Evolutionary conservation across 257 asterid species (phyloP).

Genomic region (Cynanchum wilfordii): DNA sequence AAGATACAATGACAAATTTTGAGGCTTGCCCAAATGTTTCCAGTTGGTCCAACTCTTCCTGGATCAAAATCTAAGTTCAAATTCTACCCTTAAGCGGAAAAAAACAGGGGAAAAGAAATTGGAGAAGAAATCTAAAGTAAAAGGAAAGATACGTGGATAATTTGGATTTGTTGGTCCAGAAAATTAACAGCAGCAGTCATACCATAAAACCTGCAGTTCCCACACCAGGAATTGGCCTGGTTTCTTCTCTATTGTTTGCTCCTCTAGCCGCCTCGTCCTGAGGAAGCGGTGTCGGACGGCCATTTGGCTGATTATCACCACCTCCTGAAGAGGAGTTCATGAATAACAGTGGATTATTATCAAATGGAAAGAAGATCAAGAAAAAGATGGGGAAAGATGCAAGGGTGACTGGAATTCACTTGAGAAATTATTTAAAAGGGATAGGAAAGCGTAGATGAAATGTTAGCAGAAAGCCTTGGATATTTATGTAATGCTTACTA

Average conservation of each 20-base stretch:
- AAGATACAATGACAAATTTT: neutral
- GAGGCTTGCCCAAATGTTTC: conserved; percentile 72
- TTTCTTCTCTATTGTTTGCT: conserved; percentile 1
- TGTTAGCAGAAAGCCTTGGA: too few relatives aligned
- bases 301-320: conserved; percentile 28
- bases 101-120: neutral
- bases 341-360: neutral
- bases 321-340: conserved; percentile 42
- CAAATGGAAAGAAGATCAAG: neutral
- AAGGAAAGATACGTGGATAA: conserved; percentile 24
- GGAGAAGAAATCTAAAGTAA: neutral
- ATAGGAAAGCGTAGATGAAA: too few relatives aligned
- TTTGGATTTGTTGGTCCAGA: conserved; percentile 33
- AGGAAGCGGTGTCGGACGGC: conserved; percentile 20
- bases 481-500: too few relatives aligned
- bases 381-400: too few relatives aligned
- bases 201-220: conserved; percentile 26
- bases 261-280: neutral
- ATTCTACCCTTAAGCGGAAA: neutral
- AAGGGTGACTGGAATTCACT: too few relatives aligned
- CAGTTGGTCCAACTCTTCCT: conserved; percentile 72
- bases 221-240: conserved; percentile 11
- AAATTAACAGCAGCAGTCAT: conserved; percentile 32
- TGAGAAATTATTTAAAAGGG: too few relatives aligned
- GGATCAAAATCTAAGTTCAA: conserved; percentile 1